Percentiles rank a stretch among this genome's conserved stretches.
These are phyloP conservation scores for Protomyces inouyei DNA, from an alignment of 1,139 yeast genomes.

Conservation along the genomic window DNA sequence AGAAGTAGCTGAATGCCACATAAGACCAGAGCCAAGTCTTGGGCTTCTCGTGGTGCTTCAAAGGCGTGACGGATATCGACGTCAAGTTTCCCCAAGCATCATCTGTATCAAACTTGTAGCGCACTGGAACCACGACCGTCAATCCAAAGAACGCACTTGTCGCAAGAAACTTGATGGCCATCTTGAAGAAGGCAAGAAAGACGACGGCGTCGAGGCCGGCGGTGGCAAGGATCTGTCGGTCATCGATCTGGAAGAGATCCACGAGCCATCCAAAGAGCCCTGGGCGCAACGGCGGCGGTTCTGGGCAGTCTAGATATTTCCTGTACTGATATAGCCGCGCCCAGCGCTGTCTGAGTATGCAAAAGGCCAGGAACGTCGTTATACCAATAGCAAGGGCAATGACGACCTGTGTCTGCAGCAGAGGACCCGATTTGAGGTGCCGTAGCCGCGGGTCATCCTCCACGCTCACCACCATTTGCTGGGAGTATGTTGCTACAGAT, in stretches of 20 bases:
- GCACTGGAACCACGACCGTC: constrained; percentile 63
- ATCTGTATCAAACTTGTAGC: constrained; percentile 49
- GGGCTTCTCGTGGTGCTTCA: constrained; percentile 8
- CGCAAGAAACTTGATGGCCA: constrained; percentile 61
- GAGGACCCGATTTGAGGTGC: constrained; percentile 15
- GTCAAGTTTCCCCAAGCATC: constrained; percentile 25
- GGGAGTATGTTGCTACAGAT: not conserved
- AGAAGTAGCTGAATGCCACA: constrained; percentile 78
- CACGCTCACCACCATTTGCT: not conserved
- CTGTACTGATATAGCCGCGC: constrained; percentile 58
- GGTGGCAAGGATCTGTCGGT: constrained; percentile 71
- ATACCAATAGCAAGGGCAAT: constrained; percentile 62
- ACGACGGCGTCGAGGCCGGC: constrained; percentile 96
- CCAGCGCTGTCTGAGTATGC: constrained; percentile 58
- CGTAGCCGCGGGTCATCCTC: constrained; percentile 21
- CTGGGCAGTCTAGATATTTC: constrained; percentile 46
- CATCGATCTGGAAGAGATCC: constrained; percentile 58
- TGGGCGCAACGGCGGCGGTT: constrained; percentile 44
- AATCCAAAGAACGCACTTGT: constrained; percentile 60
- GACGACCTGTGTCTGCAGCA: constrained; percentile 44
- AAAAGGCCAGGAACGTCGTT: constrained; percentile 59
- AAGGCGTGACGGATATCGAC: not conserved
- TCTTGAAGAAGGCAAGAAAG: constrained; percentile 70
- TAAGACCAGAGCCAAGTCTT: constrained; percentile 61
- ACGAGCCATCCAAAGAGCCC: constrained; percentile 77